Evolutionary conservation across 1,284 basidiomycete species (phyloP).

Genomic region (Meira miltonrushii): DNA sequence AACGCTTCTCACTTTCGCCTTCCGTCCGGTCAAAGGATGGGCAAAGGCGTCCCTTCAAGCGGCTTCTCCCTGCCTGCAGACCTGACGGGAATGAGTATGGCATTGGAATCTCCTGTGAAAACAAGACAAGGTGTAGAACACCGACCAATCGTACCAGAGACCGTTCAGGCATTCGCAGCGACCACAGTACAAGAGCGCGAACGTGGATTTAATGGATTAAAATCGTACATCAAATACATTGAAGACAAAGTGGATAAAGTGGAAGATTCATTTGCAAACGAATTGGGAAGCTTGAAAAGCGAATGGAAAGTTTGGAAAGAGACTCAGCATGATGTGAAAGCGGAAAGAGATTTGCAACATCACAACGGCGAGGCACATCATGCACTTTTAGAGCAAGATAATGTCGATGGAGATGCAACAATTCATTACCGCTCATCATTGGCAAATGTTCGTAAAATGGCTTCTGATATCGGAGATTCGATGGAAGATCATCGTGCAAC

Average conservation of each 20-base stretch:
- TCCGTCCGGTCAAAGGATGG: conserved; percentile 17
- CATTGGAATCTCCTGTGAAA: conserved; percentile 29
- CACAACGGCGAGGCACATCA: no score
- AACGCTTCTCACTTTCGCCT: conserved; percentile 8
- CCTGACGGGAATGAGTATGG: conserved; percentile 33
- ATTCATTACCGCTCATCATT: no score
- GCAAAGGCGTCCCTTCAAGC: neutral
- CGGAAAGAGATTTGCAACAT: neutral
- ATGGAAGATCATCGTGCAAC: no score
- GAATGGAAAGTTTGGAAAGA: conserved; percentile 14
- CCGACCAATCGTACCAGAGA: conserved; percentile 18
- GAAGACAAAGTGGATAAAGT: conserved; percentile 31
- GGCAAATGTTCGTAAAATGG: no score
- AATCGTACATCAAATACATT: conserved; percentile 27
- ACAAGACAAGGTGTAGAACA: conserved; percentile 25
- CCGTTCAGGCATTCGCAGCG: neutral
- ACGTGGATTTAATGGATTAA: conserved; percentile 24
- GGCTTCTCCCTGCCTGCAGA: conserved; percentile 18
- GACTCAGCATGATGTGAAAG: neutral
- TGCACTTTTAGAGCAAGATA: no score
- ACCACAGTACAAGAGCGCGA: conserved; percentile 17
- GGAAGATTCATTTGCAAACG: conserved; percentile 17
- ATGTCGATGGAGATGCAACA: no score
- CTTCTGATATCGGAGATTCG: no score
- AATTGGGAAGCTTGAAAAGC: neutral